phyloP scores from a whole-genome alignment of 2,329 filamentous ascomycete species.

The Ophioceras dolichostomum region DNA sequence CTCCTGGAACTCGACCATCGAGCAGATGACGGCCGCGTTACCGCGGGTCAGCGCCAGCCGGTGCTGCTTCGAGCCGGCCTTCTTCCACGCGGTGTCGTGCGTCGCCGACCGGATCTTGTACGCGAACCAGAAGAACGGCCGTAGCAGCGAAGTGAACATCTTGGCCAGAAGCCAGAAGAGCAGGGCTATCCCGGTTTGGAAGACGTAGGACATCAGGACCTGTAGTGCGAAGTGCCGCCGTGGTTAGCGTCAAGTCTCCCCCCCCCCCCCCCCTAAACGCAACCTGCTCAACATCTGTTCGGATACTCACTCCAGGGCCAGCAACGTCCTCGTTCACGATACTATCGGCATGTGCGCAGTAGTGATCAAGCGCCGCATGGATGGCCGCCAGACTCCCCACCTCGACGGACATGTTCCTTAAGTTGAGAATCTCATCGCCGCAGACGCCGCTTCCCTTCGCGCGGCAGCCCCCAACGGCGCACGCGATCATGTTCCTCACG shows the following conservation, averaged over 20 bases:
- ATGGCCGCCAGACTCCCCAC: background rate
- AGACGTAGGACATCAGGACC: conserved; percentile 9
- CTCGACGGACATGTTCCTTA: background rate
- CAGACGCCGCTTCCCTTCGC: conserved; percentile 1
- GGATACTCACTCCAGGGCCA: conserved; percentile 7
- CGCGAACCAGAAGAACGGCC: background rate
- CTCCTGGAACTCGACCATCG: conserved; percentile 14
- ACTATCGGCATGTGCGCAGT: conserved; percentile 3
- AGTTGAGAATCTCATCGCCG: background rate
- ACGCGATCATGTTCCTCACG: background rate
- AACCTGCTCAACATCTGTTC: too few relatives aligned
- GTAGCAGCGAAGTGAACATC: conserved; percentile 3
- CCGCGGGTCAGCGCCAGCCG: conserved; percentile 6
- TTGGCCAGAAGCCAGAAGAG: conserved; percentile 5
- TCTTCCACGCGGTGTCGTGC: background rate
- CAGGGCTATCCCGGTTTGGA: conserved; percentile 6
- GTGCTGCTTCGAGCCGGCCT: conserved; percentile 2
- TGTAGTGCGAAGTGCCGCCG: too few relatives aligned
- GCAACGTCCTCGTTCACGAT: conserved; percentile 7
- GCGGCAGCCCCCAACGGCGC: conserved; percentile 1
- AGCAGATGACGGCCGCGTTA: conserved; percentile 7
- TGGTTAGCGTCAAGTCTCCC: background rate
- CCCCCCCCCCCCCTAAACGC: too few relatives aligned
- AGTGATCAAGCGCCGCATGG: conserved; percentile 1
- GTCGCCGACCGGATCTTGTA: background rate